These are phyloP conservation scores for Penicillium sp. DNA, from an alignment of 2,329 filamentous ascomycete genomes.

Conservation along the genomic window DNA sequence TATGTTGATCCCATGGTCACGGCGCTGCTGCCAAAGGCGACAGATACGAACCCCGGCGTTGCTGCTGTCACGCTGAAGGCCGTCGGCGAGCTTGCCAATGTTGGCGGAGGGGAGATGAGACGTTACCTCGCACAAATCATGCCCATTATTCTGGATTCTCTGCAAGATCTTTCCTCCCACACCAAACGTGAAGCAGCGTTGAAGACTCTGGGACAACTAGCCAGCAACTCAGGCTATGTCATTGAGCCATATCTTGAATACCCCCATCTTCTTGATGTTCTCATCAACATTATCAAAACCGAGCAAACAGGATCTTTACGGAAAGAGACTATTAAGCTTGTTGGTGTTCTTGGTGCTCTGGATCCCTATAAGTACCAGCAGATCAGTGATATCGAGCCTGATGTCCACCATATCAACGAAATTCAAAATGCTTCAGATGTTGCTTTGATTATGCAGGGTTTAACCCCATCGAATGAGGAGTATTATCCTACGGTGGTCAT, in stretches of 20 bases:
- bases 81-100: slow-evolving; percentile 87
- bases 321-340: slow-evolving; percentile 91
- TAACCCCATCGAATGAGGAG: slow-evolving; percentile 94
- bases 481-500: slow-evolving; percentile 98
- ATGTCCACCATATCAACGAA: slow-evolving; percentile 66
- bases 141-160: slow-evolving; percentile 87
- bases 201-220: slow-evolving; percentile 82
- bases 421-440: slow-evolving; percentile 78
- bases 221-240: slow-evolving; percentile 95
- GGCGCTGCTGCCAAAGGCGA: slow-evolving; percentile 87
- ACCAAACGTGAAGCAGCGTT: slow-evolving; percentile 87
- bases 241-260: slow-evolving; percentile 95
- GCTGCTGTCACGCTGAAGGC: slow-evolving; percentile 93
- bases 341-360: slow-evolving; percentile 89
- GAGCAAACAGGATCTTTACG: slow-evolving; percentile 81
- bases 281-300: slow-evolving; percentile 90
- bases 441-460: slow-evolving; percentile 92
- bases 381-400: slow-evolving; percentile 82
- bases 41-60: slow-evolving; percentile 77
- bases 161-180: slow-evolving; percentile 89
- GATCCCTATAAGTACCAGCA: slow-evolving; percentile 95
- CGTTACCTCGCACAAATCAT: slow-evolving; percentile 87
- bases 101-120: slow-evolving; percentile 90
- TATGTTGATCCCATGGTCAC: slow-evolving; percentile 96
- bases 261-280: slow-evolving; percentile 82